Base-by-base conservation (phyloP, 306 rosid genomes). In the Glycine soja region DNA sequence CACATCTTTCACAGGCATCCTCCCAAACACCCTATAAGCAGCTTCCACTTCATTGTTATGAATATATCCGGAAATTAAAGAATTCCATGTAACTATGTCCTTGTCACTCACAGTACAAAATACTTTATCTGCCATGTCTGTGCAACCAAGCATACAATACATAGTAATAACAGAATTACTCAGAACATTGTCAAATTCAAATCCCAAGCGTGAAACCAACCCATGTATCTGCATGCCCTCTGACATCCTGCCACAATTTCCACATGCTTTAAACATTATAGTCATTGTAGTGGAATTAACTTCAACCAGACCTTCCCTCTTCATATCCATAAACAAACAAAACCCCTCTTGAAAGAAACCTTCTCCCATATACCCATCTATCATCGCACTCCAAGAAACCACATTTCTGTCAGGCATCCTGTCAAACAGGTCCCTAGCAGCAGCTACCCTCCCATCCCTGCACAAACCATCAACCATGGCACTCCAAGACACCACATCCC, bases 171-270 rank as follows among this genome's bases (percentile, higher is more conserved):
- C 43, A 69, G 91, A 83, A 80, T 94, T 94, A 67, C 81, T 84
- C 87, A 90, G 83, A 86, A 88, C 81, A 80, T 82, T 63, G 74
- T 90, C 94, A 61, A 76, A 90, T 48, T 90, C 89, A 74, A 91
- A 83, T 79, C 98, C 97, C 86, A 91, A 36, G 43, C 72, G 76
- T 2, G 73, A 82, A 80, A 85, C 87, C 87, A 92, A 76, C 68
- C 89, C 92, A 11, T 92, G 98, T 42, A 91, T 59, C 80, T 91
- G 97, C 91, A 90, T 82, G 43, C 90, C 98, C 89, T 92, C 97
- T 74, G 10, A 51, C 43, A 73, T 65, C 80, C 89, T 75, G 45
- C 82, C 76, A 34, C 86, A 86, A 83, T 45, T 83, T 40, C 97
- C 92, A 70, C 97, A 92, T 10, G 88, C 91, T 70, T 86, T 92